These are phyloP conservation scores for Saccharomyces uvarum DNA, from an alignment of 1,139 yeast species.

Conservation along the genomic window DNA sequence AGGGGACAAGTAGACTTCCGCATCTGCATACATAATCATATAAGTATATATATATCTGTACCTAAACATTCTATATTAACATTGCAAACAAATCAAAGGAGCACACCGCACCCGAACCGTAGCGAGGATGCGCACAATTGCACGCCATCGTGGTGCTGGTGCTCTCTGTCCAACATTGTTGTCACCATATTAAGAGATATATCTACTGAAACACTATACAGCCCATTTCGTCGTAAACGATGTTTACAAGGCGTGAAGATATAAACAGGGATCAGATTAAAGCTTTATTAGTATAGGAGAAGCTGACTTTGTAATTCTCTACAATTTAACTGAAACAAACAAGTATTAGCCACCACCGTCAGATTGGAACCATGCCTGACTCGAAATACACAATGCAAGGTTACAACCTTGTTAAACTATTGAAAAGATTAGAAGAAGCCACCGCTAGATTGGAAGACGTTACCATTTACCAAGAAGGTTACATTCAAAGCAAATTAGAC, in stretches of 20 bases:
- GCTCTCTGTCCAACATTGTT: too few relatives aligned
- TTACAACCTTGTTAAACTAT: constrained; percentile 69
- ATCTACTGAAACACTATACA: not conserved
- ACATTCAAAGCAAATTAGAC: constrained; percentile 26
- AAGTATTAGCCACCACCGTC: not conserved
- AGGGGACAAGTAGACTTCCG: not conserved
- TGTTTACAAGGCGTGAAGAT: not conserved
- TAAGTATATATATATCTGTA: not conserved
- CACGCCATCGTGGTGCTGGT: too few relatives aligned
- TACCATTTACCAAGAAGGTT: constrained; percentile 65
- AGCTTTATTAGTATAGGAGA: not conserved
- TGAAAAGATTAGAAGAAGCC: constrained; percentile 85
- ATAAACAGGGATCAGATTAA: not conserved
- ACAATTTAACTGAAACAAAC: not conserved
- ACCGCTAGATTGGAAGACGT: constrained; percentile 88
- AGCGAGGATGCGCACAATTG: too few relatives aligned
- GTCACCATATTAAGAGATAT: not conserved
- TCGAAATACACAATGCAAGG: constrained; percentile 65
- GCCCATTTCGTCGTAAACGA: not conserved
- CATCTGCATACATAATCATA: not conserved
- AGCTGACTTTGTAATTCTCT: not conserved
- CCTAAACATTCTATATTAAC: too few relatives aligned
- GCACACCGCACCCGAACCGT: too few relatives aligned
- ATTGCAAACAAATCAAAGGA: too few relatives aligned
- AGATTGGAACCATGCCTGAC: constrained; percentile 35